Conservation (phyloP, 1,284 basidiomycete species). For the Fomitiporia mediterranea region DNA sequence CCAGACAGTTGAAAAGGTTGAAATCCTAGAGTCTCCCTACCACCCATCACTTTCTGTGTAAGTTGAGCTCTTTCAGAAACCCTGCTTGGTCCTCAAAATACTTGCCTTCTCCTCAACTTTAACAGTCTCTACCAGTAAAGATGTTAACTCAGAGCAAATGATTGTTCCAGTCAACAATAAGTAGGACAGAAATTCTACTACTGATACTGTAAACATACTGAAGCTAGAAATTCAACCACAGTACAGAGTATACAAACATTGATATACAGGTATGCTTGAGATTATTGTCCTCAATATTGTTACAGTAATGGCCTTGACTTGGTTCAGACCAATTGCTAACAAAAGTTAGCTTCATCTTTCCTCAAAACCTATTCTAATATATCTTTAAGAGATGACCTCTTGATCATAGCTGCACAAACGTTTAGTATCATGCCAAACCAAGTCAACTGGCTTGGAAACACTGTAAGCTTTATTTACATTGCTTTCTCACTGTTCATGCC, state of each 20-base stretch:
- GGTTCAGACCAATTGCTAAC: constrained; percentile 75
- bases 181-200: no score
- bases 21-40: no score
- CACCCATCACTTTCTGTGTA: no score
- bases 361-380: not conserved
- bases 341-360: constrained; percentile 38
- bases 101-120: no score
- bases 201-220: no score
- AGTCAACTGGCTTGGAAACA: no score
- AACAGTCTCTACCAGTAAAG: no score
- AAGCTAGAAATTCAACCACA: not conserved
- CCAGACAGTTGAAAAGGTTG: no score
- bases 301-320: constrained; percentile 59
- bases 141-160: no score
- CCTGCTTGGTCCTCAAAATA: no score
- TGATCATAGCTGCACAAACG: constrained; percentile 45
- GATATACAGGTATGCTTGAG: constrained; percentile 60
- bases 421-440: constrained; percentile 58
- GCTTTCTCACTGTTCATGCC: constrained; percentile 57
- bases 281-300: constrained; percentile 60
- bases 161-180: no score
- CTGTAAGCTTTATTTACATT: constrained; percentile 55
- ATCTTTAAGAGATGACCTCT: not conserved
- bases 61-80: no score
- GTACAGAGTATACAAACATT: constrained; percentile 48